Conservation (phyloP, 106 monocot genomes). For the Allium sativum region DNA sequence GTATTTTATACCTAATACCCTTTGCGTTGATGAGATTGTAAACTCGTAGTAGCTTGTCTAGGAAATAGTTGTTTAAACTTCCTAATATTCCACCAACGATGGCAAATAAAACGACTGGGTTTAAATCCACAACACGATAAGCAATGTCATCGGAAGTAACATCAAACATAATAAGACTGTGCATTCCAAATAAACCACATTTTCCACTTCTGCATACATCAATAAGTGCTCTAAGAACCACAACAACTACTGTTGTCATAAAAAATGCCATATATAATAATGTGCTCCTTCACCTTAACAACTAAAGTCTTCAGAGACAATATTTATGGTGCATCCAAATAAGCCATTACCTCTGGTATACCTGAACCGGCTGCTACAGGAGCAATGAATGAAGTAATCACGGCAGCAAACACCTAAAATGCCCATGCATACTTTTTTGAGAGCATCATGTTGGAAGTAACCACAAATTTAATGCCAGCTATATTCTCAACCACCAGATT, state of each 20-base stretch:
- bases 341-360: constrained; percentile 87
- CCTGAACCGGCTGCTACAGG: constrained; percentile 79
- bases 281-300: constrained; percentile 89
- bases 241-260: constrained; percentile 70
- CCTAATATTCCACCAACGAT: constrained; percentile 76
- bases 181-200: constrained; percentile 83
- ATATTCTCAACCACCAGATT: constrained; percentile 89
- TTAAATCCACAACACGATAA: constrained; percentile 58
- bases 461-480: constrained; percentile 62
- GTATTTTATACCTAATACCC: constrained; percentile 24
- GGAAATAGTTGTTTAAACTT: constrained; percentile 61
- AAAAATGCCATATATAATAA: constrained; percentile 86
- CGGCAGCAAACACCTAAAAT: constrained; percentile 53
- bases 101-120: constrained; percentile 62
- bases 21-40: constrained; percentile 61
- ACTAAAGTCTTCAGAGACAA: constrained; percentile 42
- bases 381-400: constrained; percentile 48
- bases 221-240: constrained; percentile 70
- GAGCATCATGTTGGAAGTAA: constrained; percentile 64
- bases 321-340: constrained; percentile 64
- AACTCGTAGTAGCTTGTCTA: constrained; percentile 52
- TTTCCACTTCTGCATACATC: constrained; percentile 62
- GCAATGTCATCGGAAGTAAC: constrained; percentile 47
- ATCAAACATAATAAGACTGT: constrained; percentile 89
- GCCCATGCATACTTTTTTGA: constrained; percentile 42